Evolutionary conservation across 192 early-diverging fungal genomes (phyloP).

Genomic region (Dissophora globulifera): DNA sequence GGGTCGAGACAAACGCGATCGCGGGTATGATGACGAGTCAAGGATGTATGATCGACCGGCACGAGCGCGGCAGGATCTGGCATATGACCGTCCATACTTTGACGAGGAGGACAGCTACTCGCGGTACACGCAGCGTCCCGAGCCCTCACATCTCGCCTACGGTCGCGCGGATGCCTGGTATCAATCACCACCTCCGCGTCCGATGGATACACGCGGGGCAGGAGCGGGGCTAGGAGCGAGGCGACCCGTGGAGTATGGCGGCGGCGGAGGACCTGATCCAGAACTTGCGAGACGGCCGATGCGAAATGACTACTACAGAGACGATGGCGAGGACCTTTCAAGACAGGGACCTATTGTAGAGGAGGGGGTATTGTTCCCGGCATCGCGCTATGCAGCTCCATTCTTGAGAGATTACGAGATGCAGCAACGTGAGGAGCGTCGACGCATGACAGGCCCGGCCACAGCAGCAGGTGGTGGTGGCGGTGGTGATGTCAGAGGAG

Average conservation of each 20-base stretch:
- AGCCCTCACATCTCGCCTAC: slow-evolving; percentile 1
- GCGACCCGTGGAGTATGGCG: too few relatives aligned
- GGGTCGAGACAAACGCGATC: slow-evolving; percentile 7
- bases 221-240: too few relatives aligned
- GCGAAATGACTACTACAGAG: not conserved
- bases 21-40: slow-evolving; percentile 4
- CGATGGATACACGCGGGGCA: too few relatives aligned
- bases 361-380: slow-evolving; percentile 22
- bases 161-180: not conserved
- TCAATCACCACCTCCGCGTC: not conserved
- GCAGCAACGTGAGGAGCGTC: slow-evolving; percentile 34
- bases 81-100: slow-evolving; percentile 3
- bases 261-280: too few relatives aligned
- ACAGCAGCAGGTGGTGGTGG: not conserved
- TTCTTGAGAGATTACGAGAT: slow-evolving; percentile 47
- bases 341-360: not conserved
- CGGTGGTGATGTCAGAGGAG: not conserved
- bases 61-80: not conserved
- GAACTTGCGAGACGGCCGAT: not conserved
- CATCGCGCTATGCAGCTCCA: slow-evolving; percentile 45
- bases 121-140: not conserved
- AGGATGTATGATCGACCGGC: not conserved
- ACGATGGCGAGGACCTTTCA: not conserved
- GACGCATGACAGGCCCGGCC: slow-evolving; percentile 4
- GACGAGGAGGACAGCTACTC: slow-evolving; percentile 1